Base-by-base conservation (phyloP, 768 basidiomycete genomes). In the Daedaleopsis nitida region DNA sequence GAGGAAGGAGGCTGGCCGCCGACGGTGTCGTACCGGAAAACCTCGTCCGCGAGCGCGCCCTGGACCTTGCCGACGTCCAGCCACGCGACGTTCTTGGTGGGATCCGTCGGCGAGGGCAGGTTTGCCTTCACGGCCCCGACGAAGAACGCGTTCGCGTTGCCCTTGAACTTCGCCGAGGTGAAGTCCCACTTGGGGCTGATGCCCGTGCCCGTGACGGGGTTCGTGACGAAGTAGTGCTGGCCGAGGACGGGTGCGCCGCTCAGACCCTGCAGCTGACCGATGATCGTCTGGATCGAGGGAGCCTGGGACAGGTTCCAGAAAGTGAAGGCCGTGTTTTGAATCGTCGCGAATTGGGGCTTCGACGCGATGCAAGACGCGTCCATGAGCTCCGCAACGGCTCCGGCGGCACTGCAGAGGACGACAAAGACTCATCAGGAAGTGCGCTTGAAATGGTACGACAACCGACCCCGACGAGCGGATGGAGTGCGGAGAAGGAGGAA, bases 171-270 rank as follows among this genome's bases (percentile, higher is more conserved):
- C n/a, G 68, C 68, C 5, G 67, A 71, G n/a, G 65, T 62, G 65
- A 75, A 74, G 63, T 76, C 77, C 64, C 75, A 70, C 52, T 70
- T 69, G 52, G 78, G 74, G 52, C 67, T 68, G 53, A 72, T 32
- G 44, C 72, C 70, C 35, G 43, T 53, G 55, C 67, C 66, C 51
- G 71, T 73, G 7, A 64, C 65, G 14, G 73, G 72, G 66, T 73
- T 74, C 16, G 66, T 38, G 23, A 75, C 69, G 66, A 79, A 78
- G 69, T 74, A 79, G 50, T 79, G 75, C 66, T 77, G 75, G n/a
- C 65, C 68, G 39, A 71, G 67, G 44, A 69, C 54, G 39, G 65
- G 61, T 10, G 69, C 65, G 19, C 61, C 55, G 63, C 65, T 58
- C 50, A 65, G 1, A 35, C 58, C 24, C 60, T 68, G 66, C 32